A percentile compares a stretch with the other conserved stretches of the same genome.
phyloP scores from a whole-genome alignment of 176 grass and related monocot genomes.

The Zoysia pacifica region DNA sequence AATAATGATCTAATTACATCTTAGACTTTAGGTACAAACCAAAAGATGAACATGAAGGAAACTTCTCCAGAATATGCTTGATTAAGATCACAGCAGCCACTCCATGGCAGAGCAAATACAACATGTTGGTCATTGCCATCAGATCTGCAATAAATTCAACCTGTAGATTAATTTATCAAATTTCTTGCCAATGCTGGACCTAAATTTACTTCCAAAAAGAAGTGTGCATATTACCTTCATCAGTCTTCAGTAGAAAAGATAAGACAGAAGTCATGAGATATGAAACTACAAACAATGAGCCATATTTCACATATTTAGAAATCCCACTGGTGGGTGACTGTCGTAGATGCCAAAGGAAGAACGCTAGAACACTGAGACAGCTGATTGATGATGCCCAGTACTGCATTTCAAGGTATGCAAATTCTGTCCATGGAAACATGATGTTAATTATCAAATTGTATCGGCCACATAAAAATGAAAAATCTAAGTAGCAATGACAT shows the following conservation, averaged over 20 bases:
- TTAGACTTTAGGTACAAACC: constrained; percentile 77
- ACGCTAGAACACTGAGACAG: constrained; percentile 70
- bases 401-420: constrained; percentile 71
- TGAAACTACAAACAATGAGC: constrained; percentile 39
- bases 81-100: constrained; percentile 73
- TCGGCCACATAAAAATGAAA: not conserved
- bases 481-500: not conserved
- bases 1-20: constrained; percentile 49
- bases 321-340: constrained; percentile 39
- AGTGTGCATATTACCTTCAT: constrained; percentile 49
- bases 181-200: constrained; percentile 7
- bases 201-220: constrained; percentile 2
- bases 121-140: constrained; percentile 36
- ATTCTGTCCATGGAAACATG: constrained; percentile 50
- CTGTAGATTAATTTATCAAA: constrained; percentile 7
- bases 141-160: constrained; percentile 47
- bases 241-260: constrained; percentile 50
- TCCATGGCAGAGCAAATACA: constrained; percentile 69
- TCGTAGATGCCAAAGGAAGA: constrained; percentile 61
- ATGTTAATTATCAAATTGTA: constrained; percentile 7
- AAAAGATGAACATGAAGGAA: constrained; percentile 94
- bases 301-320: constrained; percentile 43
- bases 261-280: constrained; percentile 46
- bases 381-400: constrained; percentile 75
- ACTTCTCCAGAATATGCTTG: constrained; percentile 74